Base-by-base conservation (phyloP, 768 basidiomycete species). In the Scleroderma bovista region DNA sequence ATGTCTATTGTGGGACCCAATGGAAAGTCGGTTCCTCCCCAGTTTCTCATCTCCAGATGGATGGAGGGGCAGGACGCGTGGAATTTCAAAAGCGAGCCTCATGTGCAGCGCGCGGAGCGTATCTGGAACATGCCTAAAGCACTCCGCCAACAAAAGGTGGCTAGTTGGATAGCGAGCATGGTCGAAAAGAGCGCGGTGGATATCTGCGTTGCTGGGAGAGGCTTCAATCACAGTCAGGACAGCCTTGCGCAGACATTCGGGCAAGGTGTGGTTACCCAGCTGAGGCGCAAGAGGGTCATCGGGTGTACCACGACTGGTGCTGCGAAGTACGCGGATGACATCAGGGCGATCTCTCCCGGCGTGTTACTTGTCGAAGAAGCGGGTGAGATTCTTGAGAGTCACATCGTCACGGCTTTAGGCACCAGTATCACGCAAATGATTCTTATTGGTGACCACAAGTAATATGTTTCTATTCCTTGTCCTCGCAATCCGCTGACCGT, bases 381-480 rank as follows among this genome's bases (percentile, higher is more conserved):
- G 0, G 84, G 85, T 6, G 84, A 87, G 56, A 85, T 86, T 39
- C 61, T 86, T 2, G 84, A 86, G 57, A 81, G 79, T 51, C 84
- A 86, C 55, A 65, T 84, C 36, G 52, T 86, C 33, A 82, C 82
- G 0, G 76, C 85, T 0, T 63, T 86, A 3, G 75, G 75, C 0
- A 50, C 50, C 2, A 50, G 68, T 1, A 76, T 76, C 0, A 62
- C 66, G 4, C 81, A 84, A 26, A 59, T 86, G 46, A 77, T 86
- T 54, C 68, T 87, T 5, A 86, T 87, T 24, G 84, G 84, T 0
- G 85, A 87, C 56, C 85, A 86, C 62, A 79, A 86, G 85, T 84
- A 64, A 12, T 77, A 63, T 41, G n/a, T 24, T 17, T 7, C 22
- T 12, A 11, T 11, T 17, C n/a, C 39, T 20, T 31, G 23, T 38